Percentiles rank a stretch among this genome's conserved stretches.
Evolutionary conservation across 139 green algal species (phyloP).

Genomic region (Closterium sp.): DNA sequence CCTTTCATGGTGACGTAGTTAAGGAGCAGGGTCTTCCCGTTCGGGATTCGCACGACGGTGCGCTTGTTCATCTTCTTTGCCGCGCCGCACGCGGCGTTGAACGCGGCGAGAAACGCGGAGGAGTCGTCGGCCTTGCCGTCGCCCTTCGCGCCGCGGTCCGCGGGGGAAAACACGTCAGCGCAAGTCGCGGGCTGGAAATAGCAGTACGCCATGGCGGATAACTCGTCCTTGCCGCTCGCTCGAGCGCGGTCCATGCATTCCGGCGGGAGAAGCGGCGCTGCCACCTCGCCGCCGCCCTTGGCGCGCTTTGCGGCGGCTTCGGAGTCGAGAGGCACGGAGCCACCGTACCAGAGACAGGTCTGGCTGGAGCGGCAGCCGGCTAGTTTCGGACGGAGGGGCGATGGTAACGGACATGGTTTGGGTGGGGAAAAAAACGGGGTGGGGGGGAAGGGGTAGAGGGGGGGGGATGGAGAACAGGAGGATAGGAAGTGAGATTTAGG

Average conservation of each 20-base stretch:
- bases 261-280: background rate
- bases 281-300: background rate
- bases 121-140: background rate
- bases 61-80: background rate
- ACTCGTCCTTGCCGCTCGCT: background rate
- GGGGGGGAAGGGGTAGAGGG: background rate
- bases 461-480: background rate
- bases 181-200: background rate
- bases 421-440: background rate
- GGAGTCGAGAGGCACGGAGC: background rate
- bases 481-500: background rate
- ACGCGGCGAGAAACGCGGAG: background rate
- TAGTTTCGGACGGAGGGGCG: background rate
- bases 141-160: background rate
- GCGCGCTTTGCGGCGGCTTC: background rate
- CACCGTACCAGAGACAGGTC: background rate
- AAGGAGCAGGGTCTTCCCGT: background rate
- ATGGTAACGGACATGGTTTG: background rate
- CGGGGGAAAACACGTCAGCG: background rate
- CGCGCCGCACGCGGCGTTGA: background rate
- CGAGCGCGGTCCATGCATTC: background rate
- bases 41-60: background rate
- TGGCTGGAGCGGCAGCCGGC: background rate
- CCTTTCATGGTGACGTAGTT: background rate
- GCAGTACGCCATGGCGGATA: background rate